Percentiles rank a stretch among this genome's conserved stretches.
Conservation (phyloP, 2,329 filamentous ascomycete species). For the Aspergillus fumigatiaffinis region DNA sequence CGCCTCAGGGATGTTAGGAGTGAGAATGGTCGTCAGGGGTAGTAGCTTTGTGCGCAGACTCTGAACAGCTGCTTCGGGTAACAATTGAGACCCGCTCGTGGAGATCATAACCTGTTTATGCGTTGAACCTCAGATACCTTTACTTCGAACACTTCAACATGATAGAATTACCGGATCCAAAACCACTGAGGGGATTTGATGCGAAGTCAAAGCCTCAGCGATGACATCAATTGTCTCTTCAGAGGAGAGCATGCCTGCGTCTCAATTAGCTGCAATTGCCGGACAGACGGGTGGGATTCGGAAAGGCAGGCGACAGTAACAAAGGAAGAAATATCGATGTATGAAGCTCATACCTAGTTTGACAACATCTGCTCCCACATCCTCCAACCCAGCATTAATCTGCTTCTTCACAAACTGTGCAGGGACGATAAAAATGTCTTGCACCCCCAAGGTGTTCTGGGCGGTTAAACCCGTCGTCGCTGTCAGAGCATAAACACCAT, state of each 20-base stretch:
- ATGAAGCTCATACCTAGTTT: slow-evolving; percentile 67
- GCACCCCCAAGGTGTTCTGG: slow-evolving; percentile 84
- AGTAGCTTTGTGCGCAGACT: slow-evolving; percentile 39
- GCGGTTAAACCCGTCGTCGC: slow-evolving; percentile 94
- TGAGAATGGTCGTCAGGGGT: slow-evolving; percentile 44
- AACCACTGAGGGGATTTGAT: slow-evolving; percentile 58
- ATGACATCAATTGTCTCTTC: slow-evolving; percentile 66
- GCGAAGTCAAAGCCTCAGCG: slow-evolving; percentile 57
- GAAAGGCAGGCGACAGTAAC: not conserved
- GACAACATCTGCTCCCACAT: slow-evolving; percentile 83
- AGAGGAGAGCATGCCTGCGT: slow-evolving; percentile 74
- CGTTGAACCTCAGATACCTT: slow-evolving; percentile 11
- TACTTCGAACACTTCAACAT: not conserved
- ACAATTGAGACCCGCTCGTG: slow-evolving; percentile 45
- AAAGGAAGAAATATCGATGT: not conserved
- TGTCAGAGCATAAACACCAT: slow-evolving; percentile 94
- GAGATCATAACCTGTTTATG: slow-evolving; percentile 73
- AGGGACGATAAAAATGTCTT: slow-evolving; percentile 75
- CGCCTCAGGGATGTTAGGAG: slow-evolving; percentile 49
- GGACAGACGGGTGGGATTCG: not conserved
- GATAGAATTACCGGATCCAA: slow-evolving; percentile 64
- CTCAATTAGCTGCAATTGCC: slow-evolving; percentile 1
- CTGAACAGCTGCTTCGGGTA: slow-evolving; percentile 41
- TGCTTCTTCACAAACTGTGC: slow-evolving; percentile 76
- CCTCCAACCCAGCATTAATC: slow-evolving; percentile 77